These are phyloP conservation scores for Psilocybe cubensis DNA, from an alignment of 768 basidiomycete species.

Conservation along the genomic window DNA sequence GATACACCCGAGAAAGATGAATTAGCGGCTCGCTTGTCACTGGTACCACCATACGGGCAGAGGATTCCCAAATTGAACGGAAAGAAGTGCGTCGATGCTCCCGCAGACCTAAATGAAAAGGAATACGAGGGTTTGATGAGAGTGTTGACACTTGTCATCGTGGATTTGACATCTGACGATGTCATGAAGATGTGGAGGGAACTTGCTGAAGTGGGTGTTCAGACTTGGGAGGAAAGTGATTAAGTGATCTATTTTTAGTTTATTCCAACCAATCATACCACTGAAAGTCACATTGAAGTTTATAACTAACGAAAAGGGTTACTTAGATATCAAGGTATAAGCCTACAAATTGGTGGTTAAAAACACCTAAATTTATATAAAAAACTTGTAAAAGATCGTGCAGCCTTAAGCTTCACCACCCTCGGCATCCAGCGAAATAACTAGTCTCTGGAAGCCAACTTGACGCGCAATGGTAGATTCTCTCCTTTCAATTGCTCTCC, in stretches of 20 bases:
- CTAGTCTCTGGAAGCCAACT: conserved; percentile 39
- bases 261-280: background rate
- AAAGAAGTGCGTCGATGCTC: conserved; percentile 20
- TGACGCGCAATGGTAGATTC: conserved; percentile 45
- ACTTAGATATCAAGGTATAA: no score
- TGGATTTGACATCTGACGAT: conserved; percentile 21
- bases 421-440: background rate
- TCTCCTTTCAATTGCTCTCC: conserved; percentile 48
- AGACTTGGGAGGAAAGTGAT: conserved; percentile 29
- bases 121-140: conserved; percentile 32
- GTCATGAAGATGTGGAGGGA: conserved; percentile 25
- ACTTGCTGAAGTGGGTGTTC: conserved; percentile 29
- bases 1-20: conserved; percentile 20
- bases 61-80: conserved; percentile 22
- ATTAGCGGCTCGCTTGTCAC: conserved; percentile 19
- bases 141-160: conserved; percentile 17
- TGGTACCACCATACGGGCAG: conserved; percentile 21
- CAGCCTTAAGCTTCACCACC: no score
- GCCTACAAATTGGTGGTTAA: no score
- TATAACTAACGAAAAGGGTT: no score
- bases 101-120: conserved; percentile 20
- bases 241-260: background rate
- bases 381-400: no score
- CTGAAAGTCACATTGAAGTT: no score
- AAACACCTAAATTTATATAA: no score